Evolutionary conservation across 352 stramenopile genomes (phyloP).

Genomic region (Albugo laibachii): DNA sequence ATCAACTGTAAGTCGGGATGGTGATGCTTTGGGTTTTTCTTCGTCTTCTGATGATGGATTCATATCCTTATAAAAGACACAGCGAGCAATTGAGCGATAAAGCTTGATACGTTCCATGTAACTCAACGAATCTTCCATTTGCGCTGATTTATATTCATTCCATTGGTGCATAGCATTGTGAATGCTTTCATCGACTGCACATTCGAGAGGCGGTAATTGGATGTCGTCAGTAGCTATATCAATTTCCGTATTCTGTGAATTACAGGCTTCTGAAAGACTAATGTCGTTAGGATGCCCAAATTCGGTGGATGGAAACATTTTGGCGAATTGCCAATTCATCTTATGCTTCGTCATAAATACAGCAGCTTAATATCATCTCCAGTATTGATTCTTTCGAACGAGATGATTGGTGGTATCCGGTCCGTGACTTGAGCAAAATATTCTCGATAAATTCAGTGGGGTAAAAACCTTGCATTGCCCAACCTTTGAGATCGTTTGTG

Average conservation of each 20-base stretch:
- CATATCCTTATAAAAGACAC: slow-evolving; percentile 22
- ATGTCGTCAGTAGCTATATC: slow-evolving; percentile 38
- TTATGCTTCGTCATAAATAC: too few relatives aligned
- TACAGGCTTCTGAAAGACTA: too few relatives aligned
- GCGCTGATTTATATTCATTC: slow-evolving; percentile 29
- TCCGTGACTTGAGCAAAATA: too few relatives aligned
- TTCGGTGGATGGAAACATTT: too few relatives aligned
- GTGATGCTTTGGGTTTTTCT: neutral
- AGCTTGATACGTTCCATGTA: slow-evolving; percentile 35
- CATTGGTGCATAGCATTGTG: slow-evolving; percentile 34
- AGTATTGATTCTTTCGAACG: too few relatives aligned
- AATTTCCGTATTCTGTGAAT: slow-evolving; percentile 5
- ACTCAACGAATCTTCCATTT: slow-evolving; percentile 22
- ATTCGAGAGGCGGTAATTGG: slow-evolving; percentile 22
- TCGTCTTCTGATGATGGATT: slow-evolving; percentile 1
- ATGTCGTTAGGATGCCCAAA: too few relatives aligned
- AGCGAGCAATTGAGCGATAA: slow-evolving; percentile 30
- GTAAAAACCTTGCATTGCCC: too few relatives aligned
- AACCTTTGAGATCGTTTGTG: too few relatives aligned
- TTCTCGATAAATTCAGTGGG: too few relatives aligned
- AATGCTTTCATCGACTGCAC: slow-evolving; percentile 28
- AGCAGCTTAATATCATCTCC: too few relatives aligned
- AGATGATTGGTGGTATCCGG: too few relatives aligned
- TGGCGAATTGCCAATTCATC: too few relatives aligned
- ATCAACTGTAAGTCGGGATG: neutral